Conservation (phyloP, 352 stramenopile species). For the Phytophthora vignae region DNA sequence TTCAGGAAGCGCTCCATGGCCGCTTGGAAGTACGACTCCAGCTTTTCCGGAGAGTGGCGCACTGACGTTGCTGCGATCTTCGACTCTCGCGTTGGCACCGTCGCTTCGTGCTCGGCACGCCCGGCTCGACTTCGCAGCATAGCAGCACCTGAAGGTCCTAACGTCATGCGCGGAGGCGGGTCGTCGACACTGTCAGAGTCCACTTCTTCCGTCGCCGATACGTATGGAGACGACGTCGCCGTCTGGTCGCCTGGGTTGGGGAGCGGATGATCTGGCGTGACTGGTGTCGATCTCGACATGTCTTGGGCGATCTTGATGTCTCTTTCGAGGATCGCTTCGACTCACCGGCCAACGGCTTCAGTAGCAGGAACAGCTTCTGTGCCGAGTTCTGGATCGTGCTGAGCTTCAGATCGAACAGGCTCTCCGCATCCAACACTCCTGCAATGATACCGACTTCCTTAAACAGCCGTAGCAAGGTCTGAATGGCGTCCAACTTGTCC, state of each 20-base stretch:
- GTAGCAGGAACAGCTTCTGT: background rate
- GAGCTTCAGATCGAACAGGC: background rate
- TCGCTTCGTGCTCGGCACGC: background rate
- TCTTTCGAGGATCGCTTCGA: no score
- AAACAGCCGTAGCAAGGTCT: background rate
- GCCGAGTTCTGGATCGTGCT: background rate
- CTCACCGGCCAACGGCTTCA: background rate
- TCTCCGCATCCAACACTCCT: background rate
- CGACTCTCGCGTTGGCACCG: background rate
- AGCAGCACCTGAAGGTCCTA: no score
- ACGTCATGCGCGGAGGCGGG: no score
- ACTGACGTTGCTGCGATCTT: no score
- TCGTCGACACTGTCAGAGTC: background rate
- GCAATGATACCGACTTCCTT: background rate
- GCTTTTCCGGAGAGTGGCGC: background rate
- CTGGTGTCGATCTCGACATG: no score
- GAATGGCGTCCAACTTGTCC: background rate
- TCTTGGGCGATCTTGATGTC: background rate
- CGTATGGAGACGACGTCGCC: background rate
- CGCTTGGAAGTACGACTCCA: background rate
- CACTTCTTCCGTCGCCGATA: background rate
- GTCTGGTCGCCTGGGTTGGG: background rate
- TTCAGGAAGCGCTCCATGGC: background rate
- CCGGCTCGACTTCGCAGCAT: no score
- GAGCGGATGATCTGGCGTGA: no score